A percentile compares a stretch with the other conserved stretches of the same genome.
These are phyloP conservation scores for Castanea crenata DNA, from an alignment of 306 rosid species.

Conservation along the genomic window DNA sequence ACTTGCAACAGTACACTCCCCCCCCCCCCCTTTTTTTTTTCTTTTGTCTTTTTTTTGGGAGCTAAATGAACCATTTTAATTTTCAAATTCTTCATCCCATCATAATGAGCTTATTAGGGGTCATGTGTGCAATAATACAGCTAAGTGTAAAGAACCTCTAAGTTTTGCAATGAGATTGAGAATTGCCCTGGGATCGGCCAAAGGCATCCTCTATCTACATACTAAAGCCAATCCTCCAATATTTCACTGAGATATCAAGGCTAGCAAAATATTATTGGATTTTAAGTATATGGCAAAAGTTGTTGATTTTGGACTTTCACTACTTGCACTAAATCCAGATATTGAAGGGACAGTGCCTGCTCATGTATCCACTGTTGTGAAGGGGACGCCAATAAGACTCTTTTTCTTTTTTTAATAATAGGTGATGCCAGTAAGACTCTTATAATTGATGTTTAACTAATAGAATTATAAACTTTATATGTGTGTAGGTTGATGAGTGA, in stretches of 20 bases:
- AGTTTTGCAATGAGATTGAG: conserved; percentile 56
- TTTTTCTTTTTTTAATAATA: neutral
- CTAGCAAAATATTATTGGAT: conserved; percentile 85
- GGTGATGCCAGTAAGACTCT: conserved; percentile 77
- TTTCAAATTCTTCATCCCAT: neutral
- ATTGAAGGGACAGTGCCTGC: conserved; percentile 57
- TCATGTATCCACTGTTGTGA: conserved; percentile 83
- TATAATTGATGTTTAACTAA: neutral
- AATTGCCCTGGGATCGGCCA: conserved; percentile 79
- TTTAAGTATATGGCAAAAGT: conserved; percentile 64
- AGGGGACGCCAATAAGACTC: conserved; percentile 82
- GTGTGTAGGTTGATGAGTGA: neutral
- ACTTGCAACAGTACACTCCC: too few species aligned
- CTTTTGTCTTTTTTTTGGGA: too few species aligned
- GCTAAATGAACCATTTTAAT: too few species aligned
- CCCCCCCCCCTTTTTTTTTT: too few species aligned
- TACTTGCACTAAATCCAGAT: conserved; percentile 65
- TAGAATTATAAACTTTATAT: neutral
- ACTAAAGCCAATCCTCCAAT: conserved; percentile 94
- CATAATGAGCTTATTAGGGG: neutral
- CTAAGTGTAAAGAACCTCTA: conserved; percentile 33
- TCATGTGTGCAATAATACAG: conserved; percentile 43
- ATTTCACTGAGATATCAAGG: conserved; percentile 87
- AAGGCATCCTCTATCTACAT: conserved; percentile 79
- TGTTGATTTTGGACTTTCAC: conserved; percentile 88